Evolutionary conservation across 1,284 basidiomycete genomes (phyloP).

Genomic region (Agroathelia rolfsii): DNA sequence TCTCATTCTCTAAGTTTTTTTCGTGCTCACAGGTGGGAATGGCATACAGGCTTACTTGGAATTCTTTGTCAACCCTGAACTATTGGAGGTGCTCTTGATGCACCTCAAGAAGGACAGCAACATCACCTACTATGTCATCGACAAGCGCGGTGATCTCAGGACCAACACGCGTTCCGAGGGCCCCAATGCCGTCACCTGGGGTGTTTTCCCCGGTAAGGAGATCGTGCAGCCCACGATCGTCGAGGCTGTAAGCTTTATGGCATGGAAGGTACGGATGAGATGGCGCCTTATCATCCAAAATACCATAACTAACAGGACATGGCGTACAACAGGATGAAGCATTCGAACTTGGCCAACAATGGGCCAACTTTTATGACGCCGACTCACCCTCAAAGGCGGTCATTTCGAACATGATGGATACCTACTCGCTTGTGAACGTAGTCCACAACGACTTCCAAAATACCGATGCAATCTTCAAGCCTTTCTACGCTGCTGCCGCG

Average conservation of each 20-base stretch:
- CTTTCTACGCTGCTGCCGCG: conserved; percentile 58
- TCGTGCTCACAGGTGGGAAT: too few relatives aligned
- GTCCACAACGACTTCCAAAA: conserved; percentile 96
- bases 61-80: conserved; percentile 79
- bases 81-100: conserved; percentile 68
- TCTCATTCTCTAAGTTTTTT: conserved; percentile 6
- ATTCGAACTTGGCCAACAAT: conserved; percentile 89
- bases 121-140: conserved; percentile 96
- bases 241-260: conserved; percentile 93
- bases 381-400: conserved; percentile 69
- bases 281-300: too few relatives aligned
- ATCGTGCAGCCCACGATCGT: conserved; percentile 98
- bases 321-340: conserved; percentile 73
- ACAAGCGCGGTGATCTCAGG: conserved; percentile 82
- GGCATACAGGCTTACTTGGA: conserved; percentile 96
- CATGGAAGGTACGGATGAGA: conserved; percentile 91
- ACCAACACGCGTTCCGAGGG: conserved; percentile 91
- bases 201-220: conserved; percentile 97
- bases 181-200: conserved; percentile 99
- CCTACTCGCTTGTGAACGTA: conserved; percentile 87
- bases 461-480: conserved; percentile 75
- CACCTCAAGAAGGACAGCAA: conserved; percentile 83
- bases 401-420: conserved; percentile 73
- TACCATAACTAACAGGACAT: conserved; percentile 5
- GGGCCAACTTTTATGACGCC: conserved; percentile 84